Evolutionary conservation across 495 filamentous ascomycete species (phyloP).

Genomic region (Aspergillus biplanus): DNA sequence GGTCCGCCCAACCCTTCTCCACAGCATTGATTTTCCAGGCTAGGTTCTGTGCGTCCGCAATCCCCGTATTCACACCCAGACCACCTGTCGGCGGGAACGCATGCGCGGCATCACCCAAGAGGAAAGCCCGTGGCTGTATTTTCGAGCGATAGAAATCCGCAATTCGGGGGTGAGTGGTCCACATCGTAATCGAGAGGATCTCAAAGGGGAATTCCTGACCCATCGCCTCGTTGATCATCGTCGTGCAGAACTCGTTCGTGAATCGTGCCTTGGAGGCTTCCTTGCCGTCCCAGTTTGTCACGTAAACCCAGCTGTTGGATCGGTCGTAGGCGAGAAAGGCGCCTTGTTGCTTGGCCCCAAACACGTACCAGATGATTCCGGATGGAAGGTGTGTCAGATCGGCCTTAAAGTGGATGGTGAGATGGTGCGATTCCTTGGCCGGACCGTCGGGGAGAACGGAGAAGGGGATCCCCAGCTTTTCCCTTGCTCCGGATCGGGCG

Average conservation of each 20-base stretch:
- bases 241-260: not conserved
- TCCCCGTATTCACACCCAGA: constrained; percentile 1
- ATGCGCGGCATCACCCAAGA: not conserved
- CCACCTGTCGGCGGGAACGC: constrained; percentile 5
- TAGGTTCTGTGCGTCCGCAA: constrained; percentile 3
- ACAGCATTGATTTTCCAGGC: constrained; percentile 1
- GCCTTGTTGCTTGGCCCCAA: not conserved
- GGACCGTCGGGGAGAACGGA: not conserved
- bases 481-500: not conserved
- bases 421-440: not conserved
- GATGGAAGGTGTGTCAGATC: not conserved
- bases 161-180: not conserved
- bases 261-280: not conserved
- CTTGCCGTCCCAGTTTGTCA: not conserved
- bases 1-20: constrained; percentile 4
- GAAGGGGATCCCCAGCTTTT: not conserved
- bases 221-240: not conserved
- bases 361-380: not conserved
- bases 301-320: not conserved
- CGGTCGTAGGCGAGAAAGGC: constrained; percentile 1
- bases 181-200: not conserved
- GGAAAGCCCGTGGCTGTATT: not conserved
- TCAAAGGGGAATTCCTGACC: not conserved
- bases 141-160: not conserved
- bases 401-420: not conserved